These are phyloP conservation scores for Suzukiozyma palmioleophila DNA, from an alignment of 1,139 yeast species.

Conservation along the genomic window DNA sequence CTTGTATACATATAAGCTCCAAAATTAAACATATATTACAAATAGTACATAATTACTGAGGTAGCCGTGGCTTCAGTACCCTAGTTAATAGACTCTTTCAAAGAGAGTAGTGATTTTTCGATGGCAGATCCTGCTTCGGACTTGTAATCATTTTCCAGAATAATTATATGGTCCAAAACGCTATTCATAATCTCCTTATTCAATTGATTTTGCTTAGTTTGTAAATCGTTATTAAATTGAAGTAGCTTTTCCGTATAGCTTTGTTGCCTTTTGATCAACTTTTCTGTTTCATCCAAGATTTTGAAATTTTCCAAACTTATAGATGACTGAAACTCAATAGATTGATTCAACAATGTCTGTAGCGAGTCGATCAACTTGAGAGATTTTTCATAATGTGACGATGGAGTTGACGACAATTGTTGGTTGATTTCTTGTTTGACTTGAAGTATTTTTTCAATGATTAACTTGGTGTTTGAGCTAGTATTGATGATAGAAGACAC, in stretches of 20 bases:
- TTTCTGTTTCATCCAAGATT: constrained; percentile 13
- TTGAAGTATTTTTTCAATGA: constrained; percentile 3
- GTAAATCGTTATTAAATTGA: constrained; percentile 11
- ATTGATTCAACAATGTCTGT: constrained; percentile 11
- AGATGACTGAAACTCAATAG: constrained; percentile 9
- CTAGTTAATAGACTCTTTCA: constrained; percentile 1
- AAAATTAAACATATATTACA: constrained; percentile 4
- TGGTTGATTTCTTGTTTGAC: constrained; percentile 3
- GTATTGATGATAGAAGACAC: constrained; percentile 2
- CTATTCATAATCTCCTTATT: constrained; percentile 11
- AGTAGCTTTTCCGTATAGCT: constrained; percentile 11
- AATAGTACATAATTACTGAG: constrained; percentile 1
- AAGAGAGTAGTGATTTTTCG: constrained; percentile 2
- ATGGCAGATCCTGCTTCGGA: not conserved
- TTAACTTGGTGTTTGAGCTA: constrained; percentile 1
- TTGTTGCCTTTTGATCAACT: constrained; percentile 9
- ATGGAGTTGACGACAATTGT: not conserved
- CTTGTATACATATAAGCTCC: too few relatives aligned
- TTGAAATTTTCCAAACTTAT: constrained; percentile 11
- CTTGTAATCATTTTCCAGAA: constrained; percentile 3
- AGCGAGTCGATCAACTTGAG: constrained; percentile 8
- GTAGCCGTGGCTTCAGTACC: not conserved
- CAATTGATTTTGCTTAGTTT: constrained; percentile 13
- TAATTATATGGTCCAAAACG: constrained; percentile 6
- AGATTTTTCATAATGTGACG: constrained; percentile 2